A percentile compares a stretch with the other conserved stretches of the same genome.
These are phyloP conservation scores for Malus hybrid DNA, from an alignment of 331 rosid species.

Conservation along the genomic window DNA sequence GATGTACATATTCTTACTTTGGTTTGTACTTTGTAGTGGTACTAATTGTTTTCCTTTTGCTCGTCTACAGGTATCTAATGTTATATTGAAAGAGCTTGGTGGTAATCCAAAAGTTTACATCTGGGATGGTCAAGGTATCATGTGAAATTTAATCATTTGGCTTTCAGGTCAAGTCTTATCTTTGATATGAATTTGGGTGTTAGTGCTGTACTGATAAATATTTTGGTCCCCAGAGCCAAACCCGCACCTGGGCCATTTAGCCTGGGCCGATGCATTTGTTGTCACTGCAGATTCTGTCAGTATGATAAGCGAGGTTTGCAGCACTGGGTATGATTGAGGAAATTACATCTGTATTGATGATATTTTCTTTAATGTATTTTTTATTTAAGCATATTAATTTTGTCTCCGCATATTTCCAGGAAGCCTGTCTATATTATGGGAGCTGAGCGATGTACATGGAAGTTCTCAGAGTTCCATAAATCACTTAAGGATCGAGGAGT, in stretches of 20 bases:
- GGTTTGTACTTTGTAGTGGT: background rate
- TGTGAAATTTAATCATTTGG: background rate
- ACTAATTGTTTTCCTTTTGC: conserved; percentile 1
- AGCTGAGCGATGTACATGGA: conserved; percentile 78
- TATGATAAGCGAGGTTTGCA: conserved; percentile 89
- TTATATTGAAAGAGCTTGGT: conserved; percentile 62
- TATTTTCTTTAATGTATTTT: background rate
- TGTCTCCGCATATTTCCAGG: conserved; percentile 24
- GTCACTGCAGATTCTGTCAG: conserved; percentile 95
- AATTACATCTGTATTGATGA: conserved; percentile 8
- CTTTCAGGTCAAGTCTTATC: background rate
- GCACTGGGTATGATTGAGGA: conserved; percentile 75
- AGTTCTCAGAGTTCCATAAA: conserved; percentile 65
- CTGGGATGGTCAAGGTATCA: conserved; percentile 80
- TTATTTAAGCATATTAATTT: background rate
- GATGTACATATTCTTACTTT: background rate
- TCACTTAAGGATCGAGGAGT: conserved; percentile 61
- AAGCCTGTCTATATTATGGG: conserved; percentile 85
- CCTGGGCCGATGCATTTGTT: conserved; percentile 93
- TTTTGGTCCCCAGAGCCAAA: conserved; percentile 56
- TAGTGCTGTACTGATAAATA: background rate
- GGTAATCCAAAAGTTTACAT: conserved; percentile 73
- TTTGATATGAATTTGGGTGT: background rate
- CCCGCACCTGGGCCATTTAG: conserved; percentile 84
- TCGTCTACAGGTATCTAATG: conserved; percentile 43